Evolutionary conservation across 2,329 filamentous ascomycete species (phyloP).

Genomic region (Cercospora sesami): DNA sequence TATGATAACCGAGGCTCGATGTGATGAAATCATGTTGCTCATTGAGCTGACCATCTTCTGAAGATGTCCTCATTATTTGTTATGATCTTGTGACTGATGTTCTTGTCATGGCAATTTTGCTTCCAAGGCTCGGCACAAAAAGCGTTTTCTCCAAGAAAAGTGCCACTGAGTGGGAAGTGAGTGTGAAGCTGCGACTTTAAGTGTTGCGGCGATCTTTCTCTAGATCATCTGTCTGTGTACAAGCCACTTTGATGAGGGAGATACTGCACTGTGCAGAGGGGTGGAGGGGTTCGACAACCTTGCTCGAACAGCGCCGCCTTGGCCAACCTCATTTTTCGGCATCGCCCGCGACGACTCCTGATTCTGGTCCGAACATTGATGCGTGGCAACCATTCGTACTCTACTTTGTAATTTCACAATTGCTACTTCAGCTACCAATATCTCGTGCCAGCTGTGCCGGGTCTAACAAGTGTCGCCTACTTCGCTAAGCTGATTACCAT

Average conservation of each 20-base stretch:
- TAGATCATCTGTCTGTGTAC: not conserved
- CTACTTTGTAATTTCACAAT: too few relatives aligned
- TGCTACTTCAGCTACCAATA: too few relatives aligned
- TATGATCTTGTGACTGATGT: not conserved
- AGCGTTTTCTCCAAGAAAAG: not conserved
- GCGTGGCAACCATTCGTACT: not conserved
- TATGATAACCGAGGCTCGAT: conserved; percentile 18
- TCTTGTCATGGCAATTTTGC: not conserved
- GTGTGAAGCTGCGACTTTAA: not conserved
- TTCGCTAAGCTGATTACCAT: too few relatives aligned
- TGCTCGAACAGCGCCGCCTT: not conserved
- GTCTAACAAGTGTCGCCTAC: too few relatives aligned
- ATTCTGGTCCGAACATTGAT: not conserved
- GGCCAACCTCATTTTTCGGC: not conserved
- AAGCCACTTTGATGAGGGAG: not conserved
- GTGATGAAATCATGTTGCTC: conserved; percentile 25
- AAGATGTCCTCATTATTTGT: not conserved
- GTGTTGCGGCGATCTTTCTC: not conserved
- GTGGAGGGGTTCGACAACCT: not conserved
- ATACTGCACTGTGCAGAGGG: not conserved
- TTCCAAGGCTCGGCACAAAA: not conserved
- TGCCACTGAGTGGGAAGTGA: not conserved
- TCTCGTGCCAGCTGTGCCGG: too few relatives aligned
- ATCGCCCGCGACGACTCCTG: not conserved
- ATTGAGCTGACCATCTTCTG: conserved; percentile 13